Percentiles rank a stretch among this genome's conserved stretches.
Conservation (phyloP, 306 rosid genomes). For the Cyclanthera cordifolia region DNA sequence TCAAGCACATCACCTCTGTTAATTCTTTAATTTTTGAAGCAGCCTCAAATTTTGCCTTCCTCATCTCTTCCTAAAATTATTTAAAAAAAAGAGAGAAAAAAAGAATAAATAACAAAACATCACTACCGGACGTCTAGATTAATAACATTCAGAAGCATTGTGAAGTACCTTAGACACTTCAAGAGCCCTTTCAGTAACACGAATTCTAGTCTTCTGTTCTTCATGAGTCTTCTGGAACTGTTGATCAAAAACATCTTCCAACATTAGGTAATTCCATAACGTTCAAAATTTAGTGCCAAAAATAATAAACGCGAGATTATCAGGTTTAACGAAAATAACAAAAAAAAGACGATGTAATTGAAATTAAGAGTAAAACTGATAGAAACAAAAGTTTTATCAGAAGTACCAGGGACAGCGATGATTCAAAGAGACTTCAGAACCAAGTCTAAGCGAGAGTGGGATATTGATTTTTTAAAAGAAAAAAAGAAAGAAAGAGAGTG, state of each 20-base stretch:
- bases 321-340: too few species aligned
- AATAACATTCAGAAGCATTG: slow-evolving; percentile 1
- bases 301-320: too few species aligned
- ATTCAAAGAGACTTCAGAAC: too few species aligned
- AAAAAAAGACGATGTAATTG: too few species aligned
- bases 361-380: too few species aligned
- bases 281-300: neutral
- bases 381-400: too few species aligned
- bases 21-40: slow-evolving; percentile 48
- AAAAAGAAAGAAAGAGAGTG: too few species aligned
- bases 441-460: too few species aligned
- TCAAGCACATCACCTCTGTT: slow-evolving; percentile 39
- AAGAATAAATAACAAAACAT: slow-evolving; percentile 18
- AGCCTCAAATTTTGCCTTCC: slow-evolving; percentile 74
- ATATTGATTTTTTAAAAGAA: too few species aligned
- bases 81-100: neutral
- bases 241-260: slow-evolving; percentile 15
- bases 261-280: neutral
- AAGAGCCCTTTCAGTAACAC: slow-evolving; percentile 70
- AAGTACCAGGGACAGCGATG: too few species aligned
- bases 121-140: neutral
- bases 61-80: slow-evolving; percentile 70
- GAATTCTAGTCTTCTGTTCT: slow-evolving; percentile 59
- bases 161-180: slow-evolving; percentile 80
- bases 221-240: slow-evolving; percentile 66